Evolutionary conservation across 441 rosid genomes (phyloP).

Genomic region (Viola pubescens): DNA sequence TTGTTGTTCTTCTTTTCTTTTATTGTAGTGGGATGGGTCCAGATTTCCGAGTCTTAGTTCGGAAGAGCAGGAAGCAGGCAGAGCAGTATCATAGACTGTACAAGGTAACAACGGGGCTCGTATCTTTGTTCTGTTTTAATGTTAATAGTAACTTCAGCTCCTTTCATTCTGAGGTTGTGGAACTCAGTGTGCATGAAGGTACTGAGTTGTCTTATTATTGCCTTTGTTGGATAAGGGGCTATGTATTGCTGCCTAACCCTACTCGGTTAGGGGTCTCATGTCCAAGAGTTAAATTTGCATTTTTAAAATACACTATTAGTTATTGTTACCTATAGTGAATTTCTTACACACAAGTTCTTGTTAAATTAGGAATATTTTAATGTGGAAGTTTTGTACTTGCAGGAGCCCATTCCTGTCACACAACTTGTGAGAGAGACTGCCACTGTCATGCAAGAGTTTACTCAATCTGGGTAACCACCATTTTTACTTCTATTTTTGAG

Average conservation of each 20-base stretch:
- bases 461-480: constrained; percentile 65
- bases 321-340: too few relatives aligned
- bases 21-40: constrained; percentile 96
- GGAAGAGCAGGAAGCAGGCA: constrained; percentile 98
- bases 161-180: too few relatives aligned
- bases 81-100: constrained; percentile 90
- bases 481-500: too few relatives aligned
- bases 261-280: background rate
- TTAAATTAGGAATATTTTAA: background rate
- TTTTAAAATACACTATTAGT: background rate
- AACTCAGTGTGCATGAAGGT: too few relatives aligned
- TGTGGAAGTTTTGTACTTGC: constrained; percentile 14
- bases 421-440: constrained; percentile 90
- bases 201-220: background rate
- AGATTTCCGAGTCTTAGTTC: constrained; percentile 89
- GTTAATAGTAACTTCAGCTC: background rate
- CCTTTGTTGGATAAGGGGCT: background rate
- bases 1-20: constrained; percentile 2
- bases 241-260: background rate
- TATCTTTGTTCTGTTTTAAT: background rate
- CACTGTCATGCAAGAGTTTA: constrained; percentile 90
- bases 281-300: background rate
- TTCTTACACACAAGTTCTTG: too few relatives aligned
- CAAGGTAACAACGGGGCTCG: constrained; percentile 37
- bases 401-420: constrained; percentile 86